Base-by-base conservation (phyloP, 1,284 basidiomycete species). In the Cryptococcus jaspeensis region DNA sequence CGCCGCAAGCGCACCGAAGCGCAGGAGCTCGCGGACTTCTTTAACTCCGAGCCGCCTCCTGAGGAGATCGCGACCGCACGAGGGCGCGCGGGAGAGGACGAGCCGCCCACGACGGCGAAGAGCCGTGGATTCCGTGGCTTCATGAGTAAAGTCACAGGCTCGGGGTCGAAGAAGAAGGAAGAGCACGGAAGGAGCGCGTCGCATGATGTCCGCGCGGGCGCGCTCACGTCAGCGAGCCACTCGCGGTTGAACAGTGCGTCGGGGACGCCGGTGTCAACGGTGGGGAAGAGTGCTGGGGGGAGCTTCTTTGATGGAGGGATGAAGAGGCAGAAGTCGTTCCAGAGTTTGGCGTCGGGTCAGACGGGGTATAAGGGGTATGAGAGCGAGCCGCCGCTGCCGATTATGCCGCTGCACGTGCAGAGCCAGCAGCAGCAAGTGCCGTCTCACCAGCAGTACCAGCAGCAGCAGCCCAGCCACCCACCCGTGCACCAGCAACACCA, bases 1-100 rank as follows among this genome's bases (percentile, higher is more conserved):
- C 16, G 42, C 16, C 18, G 36, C 15, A 56, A 55, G 52, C 54
- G 50, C 36, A 57, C 58, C 3, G 63, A 65, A 55, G 66, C 69
- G 12, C 69, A 69, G 32, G 75, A 77, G 23, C 57, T 77, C 35
- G 72, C 72, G 0, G 69, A 72, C 39, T 76, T 77, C 50, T 62
- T 77, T 47, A 62, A 63, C 18, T 60, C 57, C 11, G 69, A 68
- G 0, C 56, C 67, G 0, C 72, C 75, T n/a, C 58, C 62, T 13
- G 37, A 15, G 12, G 28, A 32, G 28, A 32, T 32, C 44, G 41
- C 32, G 13, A 18, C 13, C 16, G 42, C 5, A 16, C 55, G 41
- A 49, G 8, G 35, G n/a, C 13, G 28, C 28, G 15, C 28, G 3
- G 11, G 39, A 16, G 47, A 44, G 13, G 57, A 56, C 18, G 54